Evolutionary conservation across 176 grass and related monocot genomes (phyloP).

Genomic region (Tuctoria greenei): DNA sequence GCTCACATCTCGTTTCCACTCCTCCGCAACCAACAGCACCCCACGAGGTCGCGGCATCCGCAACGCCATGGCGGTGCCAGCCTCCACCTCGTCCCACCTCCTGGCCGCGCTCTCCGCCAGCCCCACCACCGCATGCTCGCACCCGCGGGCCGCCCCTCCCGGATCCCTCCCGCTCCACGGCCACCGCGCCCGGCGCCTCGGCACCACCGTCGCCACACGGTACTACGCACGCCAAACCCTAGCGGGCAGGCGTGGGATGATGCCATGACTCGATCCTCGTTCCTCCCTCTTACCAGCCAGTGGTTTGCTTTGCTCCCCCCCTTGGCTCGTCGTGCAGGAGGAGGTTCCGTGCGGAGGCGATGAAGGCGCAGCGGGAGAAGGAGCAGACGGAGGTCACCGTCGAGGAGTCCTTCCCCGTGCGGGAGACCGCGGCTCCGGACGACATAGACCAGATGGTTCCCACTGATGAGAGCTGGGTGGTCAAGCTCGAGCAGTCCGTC

Average conservation of each 20-base stretch:
- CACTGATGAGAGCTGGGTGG: constrained; percentile 38
- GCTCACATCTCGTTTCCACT: neutral
- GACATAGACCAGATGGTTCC: neutral
- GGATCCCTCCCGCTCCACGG: neutral
- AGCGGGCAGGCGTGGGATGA: neutral
- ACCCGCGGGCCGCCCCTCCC: neutral
- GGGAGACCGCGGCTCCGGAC: constrained; percentile 29
- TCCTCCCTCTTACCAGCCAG: neutral
- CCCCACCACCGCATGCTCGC: neutral
- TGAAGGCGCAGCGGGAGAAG: constrained; percentile 46
- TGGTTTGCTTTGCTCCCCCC: neutral
- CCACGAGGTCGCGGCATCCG: neutral
- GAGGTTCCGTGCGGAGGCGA: constrained; percentile 45
- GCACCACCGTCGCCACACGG: constrained; percentile 15
- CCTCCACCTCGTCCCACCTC: neutral
- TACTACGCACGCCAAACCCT: constrained; percentile 22
- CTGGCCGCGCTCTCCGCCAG: neutral
- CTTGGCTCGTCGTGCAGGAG: constrained; percentile 20
- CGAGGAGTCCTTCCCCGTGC: constrained; percentile 50
- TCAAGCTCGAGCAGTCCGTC: constrained; percentile 66
- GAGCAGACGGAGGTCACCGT: constrained; percentile 52
- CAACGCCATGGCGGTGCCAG: constrained; percentile 21
- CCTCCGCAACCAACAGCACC: neutral
- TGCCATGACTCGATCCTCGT: neutral
- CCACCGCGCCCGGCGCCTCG: neutral